Evolutionary conservation across 106 monocot genomes (phyloP).

Genomic region (Dendrobium catenatum): DNA sequence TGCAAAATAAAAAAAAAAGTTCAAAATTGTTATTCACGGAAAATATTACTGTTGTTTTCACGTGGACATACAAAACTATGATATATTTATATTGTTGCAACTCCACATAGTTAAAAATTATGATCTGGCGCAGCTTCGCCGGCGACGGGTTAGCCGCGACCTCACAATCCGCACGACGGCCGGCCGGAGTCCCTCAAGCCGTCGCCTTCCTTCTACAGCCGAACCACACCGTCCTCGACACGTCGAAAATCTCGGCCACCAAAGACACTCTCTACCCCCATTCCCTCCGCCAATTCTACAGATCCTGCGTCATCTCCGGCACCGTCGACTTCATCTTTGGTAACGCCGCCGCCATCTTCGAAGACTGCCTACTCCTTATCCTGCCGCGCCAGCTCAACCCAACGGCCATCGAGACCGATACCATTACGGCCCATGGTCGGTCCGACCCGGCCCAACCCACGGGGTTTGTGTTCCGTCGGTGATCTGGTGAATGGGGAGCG

Average conservation of each 20-base stretch:
- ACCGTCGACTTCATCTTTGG: constrained; percentile 89
- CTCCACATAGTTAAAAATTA: not conserved
- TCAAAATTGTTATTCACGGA: not conserved
- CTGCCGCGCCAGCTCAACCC: constrained; percentile 34
- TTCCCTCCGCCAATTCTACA: constrained; percentile 65
- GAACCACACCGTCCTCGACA: constrained; percentile 56
- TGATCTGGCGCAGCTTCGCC: constrained; percentile 19
- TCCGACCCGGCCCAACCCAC: constrained; percentile 26
- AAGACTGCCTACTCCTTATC: constrained; percentile 25
- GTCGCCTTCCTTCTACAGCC: constrained; percentile 60
- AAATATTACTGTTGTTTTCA: no score
- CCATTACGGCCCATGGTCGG: constrained; percentile 19
- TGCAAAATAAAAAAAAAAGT: no score
- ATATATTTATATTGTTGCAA: not conserved
- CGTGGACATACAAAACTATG: not conserved
- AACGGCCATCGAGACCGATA: constrained; percentile 37
- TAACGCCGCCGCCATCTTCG: constrained; percentile 61
- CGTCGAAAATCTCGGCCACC: constrained; percentile 70
- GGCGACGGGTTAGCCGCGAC: constrained; percentile 59
- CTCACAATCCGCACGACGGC: constrained; percentile 73
- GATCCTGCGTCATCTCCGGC: constrained; percentile 47
- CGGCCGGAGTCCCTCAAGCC: constrained; percentile 69
- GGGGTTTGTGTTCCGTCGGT: constrained; percentile 16
- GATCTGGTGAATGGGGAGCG: constrained; percentile 13
- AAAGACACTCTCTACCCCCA: constrained; percentile 75